These are phyloP conservation scores for Schizophyllum commune DNA, from an alignment of 1,284 basidiomycete species.

Conservation along the genomic window DNA sequence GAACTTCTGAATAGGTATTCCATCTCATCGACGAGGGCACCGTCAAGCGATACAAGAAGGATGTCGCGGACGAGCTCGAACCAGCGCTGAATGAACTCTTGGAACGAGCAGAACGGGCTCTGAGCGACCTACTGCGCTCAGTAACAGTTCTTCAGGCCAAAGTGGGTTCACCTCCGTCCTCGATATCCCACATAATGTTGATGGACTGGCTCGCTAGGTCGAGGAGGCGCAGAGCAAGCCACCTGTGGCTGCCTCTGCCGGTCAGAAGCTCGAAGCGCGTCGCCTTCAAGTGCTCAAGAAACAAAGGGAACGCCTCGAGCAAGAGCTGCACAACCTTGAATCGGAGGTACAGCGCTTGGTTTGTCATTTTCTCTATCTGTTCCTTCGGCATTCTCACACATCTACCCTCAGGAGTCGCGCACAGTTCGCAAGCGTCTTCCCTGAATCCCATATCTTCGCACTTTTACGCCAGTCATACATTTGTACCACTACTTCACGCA, in stretches of 20 bases:
- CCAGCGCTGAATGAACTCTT: slow-evolving; percentile 70
- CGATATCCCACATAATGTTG: no score
- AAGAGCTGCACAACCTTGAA: slow-evolving; percentile 46
- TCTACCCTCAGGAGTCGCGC: neutral
- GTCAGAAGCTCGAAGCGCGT: slow-evolving; percentile 58
- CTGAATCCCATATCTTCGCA: neutral
- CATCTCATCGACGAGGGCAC: slow-evolving; percentile 62
- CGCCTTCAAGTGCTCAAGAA: slow-evolving; percentile 53
- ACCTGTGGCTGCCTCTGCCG: slow-evolving; percentile 39
- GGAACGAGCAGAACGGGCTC: slow-evolving; percentile 59
- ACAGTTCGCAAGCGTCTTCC: neutral
- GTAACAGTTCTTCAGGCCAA: slow-evolving; percentile 49
- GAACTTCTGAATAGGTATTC: slow-evolving; percentile 43
- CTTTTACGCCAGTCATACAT: neutral
- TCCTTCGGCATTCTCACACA: no score
- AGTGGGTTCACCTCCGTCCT: no score
- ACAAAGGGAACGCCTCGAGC: slow-evolving; percentile 55
- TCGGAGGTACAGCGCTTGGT: slow-evolving; percentile 53
- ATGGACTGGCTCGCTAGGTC: slow-evolving; percentile 37
- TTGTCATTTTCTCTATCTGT: slow-evolving; percentile 14
- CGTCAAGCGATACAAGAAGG: slow-evolving; percentile 59
- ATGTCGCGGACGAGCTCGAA: slow-evolving; percentile 68
- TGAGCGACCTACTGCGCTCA: slow-evolving; percentile 50
- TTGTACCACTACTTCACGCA: neutral
- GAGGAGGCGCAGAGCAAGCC: slow-evolving; percentile 40